phyloP scores from a whole-genome alignment of 768 basidiomycete genomes.

The Boletus coccyginus region DNA sequence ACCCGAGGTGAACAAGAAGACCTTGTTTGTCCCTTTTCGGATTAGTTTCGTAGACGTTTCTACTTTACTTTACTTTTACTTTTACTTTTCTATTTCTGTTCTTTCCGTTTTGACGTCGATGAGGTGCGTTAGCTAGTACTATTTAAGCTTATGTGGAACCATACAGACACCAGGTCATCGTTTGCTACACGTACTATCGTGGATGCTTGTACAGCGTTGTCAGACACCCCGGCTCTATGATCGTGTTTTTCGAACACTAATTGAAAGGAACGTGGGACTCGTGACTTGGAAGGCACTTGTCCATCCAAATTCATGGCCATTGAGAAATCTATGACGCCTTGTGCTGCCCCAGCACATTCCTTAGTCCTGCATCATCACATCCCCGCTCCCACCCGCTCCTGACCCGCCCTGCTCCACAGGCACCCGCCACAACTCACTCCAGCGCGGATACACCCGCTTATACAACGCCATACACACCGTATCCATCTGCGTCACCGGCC shows the following conservation, averaged over 20 bases:
- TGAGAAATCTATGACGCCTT: background rate
- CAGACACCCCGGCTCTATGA: background rate
- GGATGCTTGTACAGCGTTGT: background rate
- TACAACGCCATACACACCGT: conserved; percentile 94
- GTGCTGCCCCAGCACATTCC: too few species aligned
- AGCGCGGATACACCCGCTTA: conserved; percentile 92
- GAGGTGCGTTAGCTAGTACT: background rate
- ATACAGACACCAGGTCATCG: background rate
- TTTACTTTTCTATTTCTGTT: background rate
- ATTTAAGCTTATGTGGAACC: background rate
- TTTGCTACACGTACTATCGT: background rate
- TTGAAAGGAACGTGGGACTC: background rate
- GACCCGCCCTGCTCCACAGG: background rate
- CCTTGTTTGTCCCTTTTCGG: background rate
- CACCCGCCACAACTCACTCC: conserved; percentile 56
- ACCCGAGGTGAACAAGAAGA: conserved; percentile 23
- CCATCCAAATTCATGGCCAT: background rate
- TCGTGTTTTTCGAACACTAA: background rate
- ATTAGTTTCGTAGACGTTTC: background rate
- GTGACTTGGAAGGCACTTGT: background rate
- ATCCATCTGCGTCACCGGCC: conserved; percentile 93
- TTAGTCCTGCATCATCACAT: conserved; percentile 29
- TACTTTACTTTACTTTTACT: background rate
- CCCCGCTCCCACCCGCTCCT: conserved; percentile 4
- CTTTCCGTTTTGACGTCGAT: background rate